Base-by-base conservation (phyloP, 257 asterid species). In the Cruciata laevipes region DNA sequence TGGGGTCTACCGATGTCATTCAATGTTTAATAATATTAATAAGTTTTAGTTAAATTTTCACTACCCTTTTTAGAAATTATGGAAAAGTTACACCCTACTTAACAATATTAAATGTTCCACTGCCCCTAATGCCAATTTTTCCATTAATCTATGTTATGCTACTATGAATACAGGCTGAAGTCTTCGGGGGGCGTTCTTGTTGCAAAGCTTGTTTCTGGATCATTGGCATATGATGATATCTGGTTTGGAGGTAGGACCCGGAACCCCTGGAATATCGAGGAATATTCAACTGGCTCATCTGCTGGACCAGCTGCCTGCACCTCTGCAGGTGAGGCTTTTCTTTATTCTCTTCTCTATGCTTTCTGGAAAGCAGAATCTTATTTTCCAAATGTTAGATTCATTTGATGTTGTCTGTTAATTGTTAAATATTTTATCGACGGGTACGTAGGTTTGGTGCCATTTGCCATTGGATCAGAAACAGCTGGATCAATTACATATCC, bases 241-340 rank as follows among this genome's bases (percentile, higher is more conserved):
- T 90, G 95, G 99, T 90, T 88, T 70, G 95, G 99, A 6, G 99
- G 99, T 31, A 80, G 99, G 78, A 94, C 97, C 13, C 85, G 97
- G 78, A 90, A 93, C 69, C 97, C 99, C 5, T 93, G 99, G 99
- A 93, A 93, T 65, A 84, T 93, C 18, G 96, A 84, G 81, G 95
- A 88, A 75, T 90, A 78, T 58, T 81, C 96, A 73, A 90, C 99
- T n/a, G 99, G 97, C 75, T 94, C 99, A 16, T 94, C 96, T 30
- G 92, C 97, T 71, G 99, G 99, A 70, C 96, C 97, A 14, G 96
- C 95, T 65, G 80, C 97, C 35, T 75, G 86, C 75, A 90, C 96
- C 85, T 85, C 97, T 21, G 95, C 95, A 32, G 97, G 99, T 88
- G 17, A 33, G 60, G 18, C 59, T 47, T 35, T 64, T 62, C 67